Percentiles rank a stretch among this genome's conserved stretches.
phyloP scores from a whole-genome alignment of 768 basidiomycete species.

The Hypsizygus marmoreus region DNA sequence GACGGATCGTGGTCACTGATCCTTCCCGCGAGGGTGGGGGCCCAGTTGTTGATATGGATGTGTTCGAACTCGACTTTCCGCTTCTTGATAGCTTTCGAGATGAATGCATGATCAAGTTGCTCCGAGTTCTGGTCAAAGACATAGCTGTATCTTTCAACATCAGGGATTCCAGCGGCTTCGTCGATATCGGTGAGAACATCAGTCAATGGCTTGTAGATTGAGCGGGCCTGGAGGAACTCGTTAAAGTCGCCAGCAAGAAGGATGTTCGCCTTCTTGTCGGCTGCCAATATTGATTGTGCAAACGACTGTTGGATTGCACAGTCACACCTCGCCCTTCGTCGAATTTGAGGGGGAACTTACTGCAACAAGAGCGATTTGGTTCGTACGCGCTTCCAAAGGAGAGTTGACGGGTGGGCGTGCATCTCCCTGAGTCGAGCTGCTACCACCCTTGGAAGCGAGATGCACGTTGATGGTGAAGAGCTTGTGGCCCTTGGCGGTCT shows the following conservation, averaged over 20 bases:
- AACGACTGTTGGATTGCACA: constrained; percentile 41
- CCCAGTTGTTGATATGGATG: constrained; percentile 64
- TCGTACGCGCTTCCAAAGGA: constrained; percentile 46
- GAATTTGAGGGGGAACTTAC: constrained; percentile 32
- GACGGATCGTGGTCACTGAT: constrained; percentile 66
- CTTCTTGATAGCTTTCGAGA: constrained; percentile 44
- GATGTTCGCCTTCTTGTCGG: constrained; percentile 47
- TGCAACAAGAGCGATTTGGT: constrained; percentile 51
- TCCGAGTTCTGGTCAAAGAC: constrained; percentile 60
- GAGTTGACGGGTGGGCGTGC: constrained; percentile 61
- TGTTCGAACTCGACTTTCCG: constrained; percentile 54
- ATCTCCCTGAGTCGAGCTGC: constrained; percentile 55
- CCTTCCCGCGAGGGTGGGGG: constrained; percentile 38
- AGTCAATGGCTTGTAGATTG: constrained; percentile 48
- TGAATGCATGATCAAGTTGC: constrained; percentile 61
- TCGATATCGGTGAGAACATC: constrained; percentile 50
- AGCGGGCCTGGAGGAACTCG: constrained; percentile 55
- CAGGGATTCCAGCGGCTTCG: constrained; percentile 46
- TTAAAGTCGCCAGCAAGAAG: constrained; percentile 65
- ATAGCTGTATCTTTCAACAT: constrained; percentile 61
- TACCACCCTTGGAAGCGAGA: constrained; percentile 57
- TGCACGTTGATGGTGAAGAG: constrained; percentile 66
- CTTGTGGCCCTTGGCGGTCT: constrained; percentile 41
- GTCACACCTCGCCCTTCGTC: background rate
- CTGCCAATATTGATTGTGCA: constrained; percentile 42